phyloP scores from a whole-genome alignment of 2,329 filamentous ascomycete species.

The Botrytis galanthina region DNA sequence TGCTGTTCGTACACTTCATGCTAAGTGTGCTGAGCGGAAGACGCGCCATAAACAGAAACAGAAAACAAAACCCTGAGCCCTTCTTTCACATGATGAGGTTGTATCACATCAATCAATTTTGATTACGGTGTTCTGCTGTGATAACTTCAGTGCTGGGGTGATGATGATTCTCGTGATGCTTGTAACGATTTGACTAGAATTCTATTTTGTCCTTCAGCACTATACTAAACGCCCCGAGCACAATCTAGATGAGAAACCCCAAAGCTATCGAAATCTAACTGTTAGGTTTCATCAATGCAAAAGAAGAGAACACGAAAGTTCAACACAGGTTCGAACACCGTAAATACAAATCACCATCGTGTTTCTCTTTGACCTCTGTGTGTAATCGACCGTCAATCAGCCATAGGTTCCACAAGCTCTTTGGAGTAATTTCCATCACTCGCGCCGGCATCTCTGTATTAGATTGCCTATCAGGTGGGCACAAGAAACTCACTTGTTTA shows the following conservation, averaged over 20 bases:
- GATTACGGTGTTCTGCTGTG: neutral
- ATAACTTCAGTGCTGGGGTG: neutral
- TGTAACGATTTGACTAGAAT: neutral
- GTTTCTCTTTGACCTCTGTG: slow-evolving; percentile 12
- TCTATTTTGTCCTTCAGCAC: neutral
- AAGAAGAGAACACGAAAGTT: neutral
- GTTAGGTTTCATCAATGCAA: slow-evolving; percentile 15
- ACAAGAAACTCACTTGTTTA: slow-evolving; percentile 1
- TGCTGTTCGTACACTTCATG: neutral
- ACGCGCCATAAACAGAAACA: slow-evolving; percentile 7
- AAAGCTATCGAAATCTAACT: slow-evolving; percentile 8
- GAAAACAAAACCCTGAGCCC: neutral
- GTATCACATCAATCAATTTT: neutral
- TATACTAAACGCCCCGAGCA: neutral
- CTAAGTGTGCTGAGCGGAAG: slow-evolving; percentile 3
- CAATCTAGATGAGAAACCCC: neutral
- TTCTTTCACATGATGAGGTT: neutral
- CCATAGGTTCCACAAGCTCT: slow-evolving; percentile 20
- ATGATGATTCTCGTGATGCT: neutral
- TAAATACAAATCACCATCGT: neutral
- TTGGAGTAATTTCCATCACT: slow-evolving; percentile 1
- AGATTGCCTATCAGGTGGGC: slow-evolving; percentile 19
- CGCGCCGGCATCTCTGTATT: slow-evolving; percentile 1
- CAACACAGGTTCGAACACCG: neutral
- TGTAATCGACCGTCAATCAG: slow-evolving; percentile 18